Evolutionary conservation across 2,329 filamentous ascomycete species (phyloP).

Genomic region (Chrysoporthe puriensis): DNA sequence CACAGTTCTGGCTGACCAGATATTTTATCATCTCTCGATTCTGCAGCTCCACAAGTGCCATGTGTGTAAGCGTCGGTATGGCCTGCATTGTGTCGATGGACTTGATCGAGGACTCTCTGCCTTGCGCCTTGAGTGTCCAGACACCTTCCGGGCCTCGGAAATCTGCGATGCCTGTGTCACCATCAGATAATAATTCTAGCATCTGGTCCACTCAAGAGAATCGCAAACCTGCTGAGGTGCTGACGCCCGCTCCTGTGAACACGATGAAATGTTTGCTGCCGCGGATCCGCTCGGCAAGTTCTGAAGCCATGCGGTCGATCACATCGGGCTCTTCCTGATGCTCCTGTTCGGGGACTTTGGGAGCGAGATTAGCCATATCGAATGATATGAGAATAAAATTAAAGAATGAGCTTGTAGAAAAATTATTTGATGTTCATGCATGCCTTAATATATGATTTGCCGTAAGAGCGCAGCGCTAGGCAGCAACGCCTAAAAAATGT

Average conservation of each 20-base stretch:
- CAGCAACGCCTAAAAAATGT: background rate
- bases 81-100: slow-evolving; percentile 46
- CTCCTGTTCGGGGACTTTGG: slow-evolving; percentile 32
- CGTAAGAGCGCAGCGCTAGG: background rate
- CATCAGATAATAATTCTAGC: background rate
- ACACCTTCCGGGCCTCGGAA: slow-evolving; percentile 52
- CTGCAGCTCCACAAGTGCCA: slow-evolving; percentile 42
- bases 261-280: slow-evolving; percentile 50
- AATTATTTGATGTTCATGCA: background rate
- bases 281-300: slow-evolving; percentile 42
- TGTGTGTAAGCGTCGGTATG: slow-evolving; percentile 49
- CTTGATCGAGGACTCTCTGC: slow-evolving; percentile 39
- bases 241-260: slow-evolving; percentile 52
- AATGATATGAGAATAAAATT: background rate
- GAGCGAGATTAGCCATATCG: slow-evolving; percentile 28
- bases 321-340: slow-evolving; percentile 33
- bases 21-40: slow-evolving; percentile 19
- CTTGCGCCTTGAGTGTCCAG: slow-evolving; percentile 50
- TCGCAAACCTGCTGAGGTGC: slow-evolving; percentile 46
- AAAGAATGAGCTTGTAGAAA: background rate
- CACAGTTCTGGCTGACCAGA: slow-evolving; percentile 43
- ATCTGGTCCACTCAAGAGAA: slow-evolving; percentile 30
- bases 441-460: background rate
- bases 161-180: slow-evolving; percentile 47
- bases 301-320: slow-evolving; percentile 42